Percentiles rank a stretch among this genome's conserved stretches.
These are phyloP conservation scores for Gastrodia elata DNA, from an alignment of 106 monocot species.

Conservation along the genomic window DNA sequence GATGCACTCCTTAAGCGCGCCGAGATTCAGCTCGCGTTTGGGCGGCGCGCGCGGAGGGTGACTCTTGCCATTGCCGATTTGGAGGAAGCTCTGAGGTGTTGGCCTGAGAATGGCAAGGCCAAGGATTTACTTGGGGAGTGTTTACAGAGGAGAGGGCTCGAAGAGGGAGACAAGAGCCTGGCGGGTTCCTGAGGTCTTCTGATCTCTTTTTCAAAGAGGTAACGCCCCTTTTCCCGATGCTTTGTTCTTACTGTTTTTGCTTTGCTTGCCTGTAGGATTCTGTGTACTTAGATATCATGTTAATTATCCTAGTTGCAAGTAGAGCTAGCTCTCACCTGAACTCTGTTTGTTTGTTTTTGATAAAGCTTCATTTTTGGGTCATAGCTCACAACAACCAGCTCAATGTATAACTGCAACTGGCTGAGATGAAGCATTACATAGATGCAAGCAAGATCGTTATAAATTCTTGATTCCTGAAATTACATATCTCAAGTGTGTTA, in stretches of 20 bases:
- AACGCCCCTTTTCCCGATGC: too few species aligned
- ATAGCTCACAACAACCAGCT: background rate
- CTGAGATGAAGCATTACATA: background rate
- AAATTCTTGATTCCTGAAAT: background rate
- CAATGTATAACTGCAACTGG: background rate
- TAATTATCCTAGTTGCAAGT: background rate
- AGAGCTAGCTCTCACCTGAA: background rate
- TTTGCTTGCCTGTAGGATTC: background rate
- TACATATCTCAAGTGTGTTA: background rate
- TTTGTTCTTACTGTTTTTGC: background rate
- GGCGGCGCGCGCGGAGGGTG: constrained; percentile 22
- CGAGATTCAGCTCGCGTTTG: constrained; percentile 40
- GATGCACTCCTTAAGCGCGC: constrained; percentile 77
- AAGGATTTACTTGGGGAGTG: constrained; percentile 61
- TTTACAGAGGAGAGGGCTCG: constrained; percentile 51
- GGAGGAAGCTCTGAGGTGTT: constrained; percentile 42
- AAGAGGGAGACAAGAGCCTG: constrained; percentile 38
- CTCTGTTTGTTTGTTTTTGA: background rate
- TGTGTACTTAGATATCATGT: background rate
- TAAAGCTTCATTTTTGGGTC: background rate
- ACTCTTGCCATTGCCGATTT: constrained; percentile 53
- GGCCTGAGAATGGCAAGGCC: constrained; percentile 50
- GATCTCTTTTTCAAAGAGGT: background rate
- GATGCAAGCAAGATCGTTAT: background rate
- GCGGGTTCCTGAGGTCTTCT: constrained; percentile 42